These are phyloP conservation scores for Castanea sativa DNA, from an alignment of 306 rosid genomes.

Conservation along the genomic window DNA sequence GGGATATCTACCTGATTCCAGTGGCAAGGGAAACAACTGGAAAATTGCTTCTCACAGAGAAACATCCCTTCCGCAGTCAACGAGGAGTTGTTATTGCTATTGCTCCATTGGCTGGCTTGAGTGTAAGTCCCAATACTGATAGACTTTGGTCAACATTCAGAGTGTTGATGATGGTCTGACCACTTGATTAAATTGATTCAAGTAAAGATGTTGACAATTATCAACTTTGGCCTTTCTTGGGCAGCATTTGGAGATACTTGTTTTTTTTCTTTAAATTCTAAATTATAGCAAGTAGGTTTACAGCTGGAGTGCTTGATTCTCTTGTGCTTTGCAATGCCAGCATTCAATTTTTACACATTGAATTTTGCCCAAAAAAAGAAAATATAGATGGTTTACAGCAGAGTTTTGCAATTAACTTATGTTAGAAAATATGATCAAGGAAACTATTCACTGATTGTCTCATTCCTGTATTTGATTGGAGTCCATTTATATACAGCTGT, in stretches of 20 bases:
- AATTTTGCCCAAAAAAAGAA: neutral
- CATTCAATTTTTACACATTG: neutral
- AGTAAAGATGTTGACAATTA: neutral
- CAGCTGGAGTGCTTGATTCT: conserved; percentile 5
- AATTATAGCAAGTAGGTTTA: conserved; percentile 13
- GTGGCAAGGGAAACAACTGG: conserved; percentile 49
- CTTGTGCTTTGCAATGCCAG: conserved; percentile 11
- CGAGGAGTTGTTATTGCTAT: conserved; percentile 82
- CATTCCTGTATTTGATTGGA: too few species aligned
- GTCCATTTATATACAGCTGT: too few species aligned
- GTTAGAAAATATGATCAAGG: too few species aligned
- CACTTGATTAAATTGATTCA: neutral
- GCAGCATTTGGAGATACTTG: conserved; percentile 11
- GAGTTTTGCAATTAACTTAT: neutral
- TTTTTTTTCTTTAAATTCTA: conserved; percentile 1
- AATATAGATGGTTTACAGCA: neutral
- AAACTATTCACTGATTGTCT: too few species aligned
- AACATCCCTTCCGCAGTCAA: conserved; percentile 79
- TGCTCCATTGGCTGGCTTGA: conserved; percentile 76
- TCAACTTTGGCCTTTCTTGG: conserved; percentile 12
- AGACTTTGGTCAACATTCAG: conserved; percentile 1
- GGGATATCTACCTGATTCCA: conserved; percentile 69
- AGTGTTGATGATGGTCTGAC: conserved; percentile 10
- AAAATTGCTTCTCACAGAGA: conserved; percentile 71
- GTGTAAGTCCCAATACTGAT: conserved; percentile 47